Conservation (phyloP, 768 basidiomycete species). For the Termitomyces sp. region DNA sequence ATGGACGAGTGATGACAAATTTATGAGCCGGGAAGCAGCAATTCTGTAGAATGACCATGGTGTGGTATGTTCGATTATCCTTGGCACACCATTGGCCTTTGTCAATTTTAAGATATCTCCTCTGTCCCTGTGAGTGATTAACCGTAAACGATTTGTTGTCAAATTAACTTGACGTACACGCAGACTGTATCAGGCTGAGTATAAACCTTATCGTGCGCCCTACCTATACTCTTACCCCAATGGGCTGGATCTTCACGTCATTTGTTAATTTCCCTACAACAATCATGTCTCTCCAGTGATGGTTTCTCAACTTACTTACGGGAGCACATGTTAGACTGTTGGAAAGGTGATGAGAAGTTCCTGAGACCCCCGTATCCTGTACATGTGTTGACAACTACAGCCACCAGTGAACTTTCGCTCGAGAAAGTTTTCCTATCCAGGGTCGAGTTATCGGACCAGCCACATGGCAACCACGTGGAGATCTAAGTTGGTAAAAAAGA, state of each 20-base stretch:
- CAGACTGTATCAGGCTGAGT: background rate
- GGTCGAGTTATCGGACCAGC: conserved; percentile 5
- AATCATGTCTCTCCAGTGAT: background rate
- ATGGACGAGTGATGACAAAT: background rate
- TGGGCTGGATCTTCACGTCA: conserved; percentile 14
- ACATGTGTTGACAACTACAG: background rate
- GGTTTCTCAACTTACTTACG: background rate
- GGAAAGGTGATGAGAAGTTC: background rate
- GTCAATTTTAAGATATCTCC: background rate
- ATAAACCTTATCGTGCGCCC: background rate
- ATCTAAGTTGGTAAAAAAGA: conserved; percentile 2
- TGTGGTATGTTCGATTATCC: background rate
- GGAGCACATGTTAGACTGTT: background rate
- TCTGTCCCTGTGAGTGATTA: background rate
- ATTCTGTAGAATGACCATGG: background rate
- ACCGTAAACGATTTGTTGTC: background rate
- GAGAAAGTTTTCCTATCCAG: background rate
- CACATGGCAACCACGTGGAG: conserved; percentile 35
- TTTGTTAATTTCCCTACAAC: background rate
- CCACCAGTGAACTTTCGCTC: background rate
- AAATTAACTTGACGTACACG: background rate
- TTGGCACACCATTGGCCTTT: background rate
- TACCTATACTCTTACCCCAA: conserved; percentile 13
- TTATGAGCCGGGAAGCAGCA: background rate
- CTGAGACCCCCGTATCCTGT: background rate